Percentiles rank a stretch among this genome's conserved stretches.
Evolutionary conservation across 2,329 filamentous ascomycete genomes (phyloP).

Genomic region (Paracorniculantispora psalliotae): DNA sequence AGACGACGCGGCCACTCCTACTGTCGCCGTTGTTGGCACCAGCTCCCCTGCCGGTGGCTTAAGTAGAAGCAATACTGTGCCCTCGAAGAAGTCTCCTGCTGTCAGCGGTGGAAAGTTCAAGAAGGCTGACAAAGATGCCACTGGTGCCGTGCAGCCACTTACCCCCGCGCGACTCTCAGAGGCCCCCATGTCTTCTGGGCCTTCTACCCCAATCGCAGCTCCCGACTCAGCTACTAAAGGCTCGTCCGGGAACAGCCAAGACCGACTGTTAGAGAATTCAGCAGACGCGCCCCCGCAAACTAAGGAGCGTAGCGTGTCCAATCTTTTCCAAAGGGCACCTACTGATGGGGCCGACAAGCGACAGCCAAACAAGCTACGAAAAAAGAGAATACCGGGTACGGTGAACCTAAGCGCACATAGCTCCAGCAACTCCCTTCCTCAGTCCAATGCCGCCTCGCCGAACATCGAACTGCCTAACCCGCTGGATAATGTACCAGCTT

Average conservation of each 20-base stretch:
- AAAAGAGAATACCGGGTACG: conserved; percentile 73
- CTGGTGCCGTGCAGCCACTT: conserved; percentile 34
- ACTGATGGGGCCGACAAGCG: conserved; percentile 56
- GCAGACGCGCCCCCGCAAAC: conserved; percentile 39
- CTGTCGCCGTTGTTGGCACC: conserved; percentile 51
- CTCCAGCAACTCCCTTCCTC: conserved; percentile 69
- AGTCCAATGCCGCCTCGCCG: conserved; percentile 42
- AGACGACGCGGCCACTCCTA: conserved; percentile 67
- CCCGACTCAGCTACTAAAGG: not conserved
- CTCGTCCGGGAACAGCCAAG: conserved; percentile 42
- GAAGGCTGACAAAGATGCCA: conserved; percentile 28
- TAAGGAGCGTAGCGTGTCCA: conserved; percentile 61
- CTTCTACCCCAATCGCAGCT: not conserved
- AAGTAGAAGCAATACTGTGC: conserved; percentile 79
- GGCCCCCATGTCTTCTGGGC: conserved; percentile 16
- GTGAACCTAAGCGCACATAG: conserved; percentile 85
- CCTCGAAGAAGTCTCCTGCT: conserved; percentile 80
- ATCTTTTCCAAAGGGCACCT: conserved; percentile 66
- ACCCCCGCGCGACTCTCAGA: conserved; percentile 26
- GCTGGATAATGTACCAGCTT: conserved; percentile 31
- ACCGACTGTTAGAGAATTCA: conserved; percentile 39
- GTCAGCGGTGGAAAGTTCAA: conserved; percentile 64
- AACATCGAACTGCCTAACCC: conserved; percentile 42
- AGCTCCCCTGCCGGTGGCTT: conserved; percentile 51
- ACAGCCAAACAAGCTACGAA: conserved; percentile 85